These are phyloP conservation scores for Lecanicillium sp. DNA, from an alignment of 2,329 filamentous ascomycete species.

Conservation along the genomic window DNA sequence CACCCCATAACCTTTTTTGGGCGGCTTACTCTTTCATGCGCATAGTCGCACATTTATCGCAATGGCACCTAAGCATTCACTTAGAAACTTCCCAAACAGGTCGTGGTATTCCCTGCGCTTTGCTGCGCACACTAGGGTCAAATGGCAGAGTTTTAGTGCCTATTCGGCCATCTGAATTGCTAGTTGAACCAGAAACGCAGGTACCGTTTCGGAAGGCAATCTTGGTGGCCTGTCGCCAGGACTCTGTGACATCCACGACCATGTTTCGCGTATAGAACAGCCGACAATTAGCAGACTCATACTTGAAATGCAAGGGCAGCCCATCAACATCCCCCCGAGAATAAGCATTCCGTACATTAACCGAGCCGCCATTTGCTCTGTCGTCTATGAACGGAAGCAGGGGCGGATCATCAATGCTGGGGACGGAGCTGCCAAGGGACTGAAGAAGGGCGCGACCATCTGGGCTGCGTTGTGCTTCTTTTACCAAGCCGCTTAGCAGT, in stretches of 20 bases:
- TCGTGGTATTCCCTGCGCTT: background rate
- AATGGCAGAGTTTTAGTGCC: background rate
- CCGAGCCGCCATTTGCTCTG: background rate
- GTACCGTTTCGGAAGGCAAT: slow-evolving; percentile 1
- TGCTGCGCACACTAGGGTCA: background rate
- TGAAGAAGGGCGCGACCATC: background rate
- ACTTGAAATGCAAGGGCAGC: slow-evolving; percentile 48
- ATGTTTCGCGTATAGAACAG: slow-evolving; percentile 50
- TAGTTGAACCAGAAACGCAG: slow-evolving; percentile 1
- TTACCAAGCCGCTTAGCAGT: background rate
- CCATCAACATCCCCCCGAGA: slow-evolving; percentile 12
- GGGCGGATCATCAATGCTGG: slow-evolving; percentile 2
- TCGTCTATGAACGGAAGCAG: background rate
- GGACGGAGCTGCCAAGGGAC: background rate
- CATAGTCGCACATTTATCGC: too few relatives aligned
- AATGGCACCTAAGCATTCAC: too few relatives aligned
- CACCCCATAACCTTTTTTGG: too few relatives aligned
- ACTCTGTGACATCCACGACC: slow-evolving; percentile 37
- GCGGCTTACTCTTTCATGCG: too few relatives aligned
- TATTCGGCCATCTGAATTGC: background rate
- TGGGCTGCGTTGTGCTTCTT: background rate
- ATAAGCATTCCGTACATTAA: slow-evolving; percentile 16
- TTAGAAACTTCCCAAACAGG: too few relatives aligned
- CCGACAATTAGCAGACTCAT: slow-evolving; percentile 52
- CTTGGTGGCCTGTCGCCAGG: slow-evolving; percentile 34